Conservation (phyloP, 2,329 filamentous ascomycete species). For the Penicillium sp. region DNA sequence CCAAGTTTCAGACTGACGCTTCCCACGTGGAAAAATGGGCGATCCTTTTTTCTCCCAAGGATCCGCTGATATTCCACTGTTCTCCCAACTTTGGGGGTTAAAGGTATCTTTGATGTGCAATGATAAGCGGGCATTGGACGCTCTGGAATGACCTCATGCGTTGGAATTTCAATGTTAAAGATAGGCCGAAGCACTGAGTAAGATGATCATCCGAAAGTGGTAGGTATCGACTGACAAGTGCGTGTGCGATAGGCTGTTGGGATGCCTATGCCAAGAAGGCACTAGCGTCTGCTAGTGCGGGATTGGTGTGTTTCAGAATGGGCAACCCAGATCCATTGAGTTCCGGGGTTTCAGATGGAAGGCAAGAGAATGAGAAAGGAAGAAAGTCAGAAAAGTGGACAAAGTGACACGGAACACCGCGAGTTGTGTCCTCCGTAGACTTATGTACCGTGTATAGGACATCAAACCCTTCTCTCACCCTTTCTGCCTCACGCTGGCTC, state of each 20-base stretch:
- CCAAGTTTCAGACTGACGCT: constrained; percentile 2
- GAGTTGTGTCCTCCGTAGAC: too few species aligned
- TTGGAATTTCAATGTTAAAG: neutral
- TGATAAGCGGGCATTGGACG: neutral
- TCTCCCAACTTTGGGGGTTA: neutral
- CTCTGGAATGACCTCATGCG: neutral
- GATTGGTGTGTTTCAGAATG: constrained; percentile 32
- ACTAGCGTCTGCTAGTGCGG: constrained; percentile 24
- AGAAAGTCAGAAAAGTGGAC: neutral
- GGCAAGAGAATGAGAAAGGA: neutral
- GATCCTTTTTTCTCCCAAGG: neutral
- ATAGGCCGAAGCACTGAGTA: neutral
- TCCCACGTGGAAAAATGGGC: constrained; percentile 2
- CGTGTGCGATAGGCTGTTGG: constrained; percentile 5
- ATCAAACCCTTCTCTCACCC: too few species aligned
- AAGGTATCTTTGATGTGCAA: neutral
- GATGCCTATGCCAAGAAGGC: constrained; percentile 6
- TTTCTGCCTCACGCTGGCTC: too few species aligned
- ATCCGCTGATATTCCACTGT: neutral
- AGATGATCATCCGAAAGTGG: constrained; percentile 6
- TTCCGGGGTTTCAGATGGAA: constrained; percentile 28
- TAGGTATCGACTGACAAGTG: constrained; percentile 6
- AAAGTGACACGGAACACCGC: neutral
- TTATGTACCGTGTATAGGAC: too few species aligned
- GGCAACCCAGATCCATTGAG: constrained; percentile 18